A percentile compares a stretch with the other conserved stretches of the same genome.
These are phyloP conservation scores for Hanseniaspora pseudoguilliermondii DNA, from an alignment of 805 yeast species.

Conservation along the genomic window DNA sequence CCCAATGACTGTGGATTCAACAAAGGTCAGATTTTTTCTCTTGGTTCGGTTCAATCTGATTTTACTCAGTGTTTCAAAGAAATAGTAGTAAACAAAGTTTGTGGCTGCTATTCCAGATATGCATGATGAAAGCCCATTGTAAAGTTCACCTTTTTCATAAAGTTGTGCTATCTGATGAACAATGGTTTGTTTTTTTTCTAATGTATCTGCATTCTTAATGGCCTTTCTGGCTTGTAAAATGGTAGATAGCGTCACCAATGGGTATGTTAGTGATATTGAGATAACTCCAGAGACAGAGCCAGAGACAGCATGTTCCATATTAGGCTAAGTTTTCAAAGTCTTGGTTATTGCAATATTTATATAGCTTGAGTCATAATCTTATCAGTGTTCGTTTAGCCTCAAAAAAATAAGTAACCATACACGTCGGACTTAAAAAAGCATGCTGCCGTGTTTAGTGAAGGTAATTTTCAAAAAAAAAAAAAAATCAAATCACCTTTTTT, in stretches of 20 bases:
- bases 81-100: slow-evolving; percentile 81
- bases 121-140: slow-evolving; percentile 81
- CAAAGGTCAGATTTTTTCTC: slow-evolving; percentile 37
- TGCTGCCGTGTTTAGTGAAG: no score
- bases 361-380: background rate
- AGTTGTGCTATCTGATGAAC: slow-evolving; percentile 27
- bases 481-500: no score
- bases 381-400: no score
- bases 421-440: no score
- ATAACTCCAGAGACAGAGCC: slow-evolving; percentile 92
- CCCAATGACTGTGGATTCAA: slow-evolving; percentile 64
- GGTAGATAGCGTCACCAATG: slow-evolving; percentile 74
- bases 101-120: slow-evolving; percentile 74
- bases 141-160: slow-evolving; percentile 41
- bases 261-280: slow-evolving; percentile 78
- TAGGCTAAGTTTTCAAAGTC: background rate
- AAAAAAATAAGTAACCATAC: no score
- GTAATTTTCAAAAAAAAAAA: no score
- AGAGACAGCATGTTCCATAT: slow-evolving; percentile 74
- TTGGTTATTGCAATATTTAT: background rate
- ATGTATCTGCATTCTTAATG: slow-evolving; percentile 16
- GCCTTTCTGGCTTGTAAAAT: slow-evolving; percentile 57
- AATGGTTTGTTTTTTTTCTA: slow-evolving; percentile 15
- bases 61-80: slow-evolving; percentile 43
- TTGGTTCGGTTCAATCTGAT: slow-evolving; percentile 12